Conservation (phyloP, 257 asterid species). For the Scutellaria minor region DNA sequence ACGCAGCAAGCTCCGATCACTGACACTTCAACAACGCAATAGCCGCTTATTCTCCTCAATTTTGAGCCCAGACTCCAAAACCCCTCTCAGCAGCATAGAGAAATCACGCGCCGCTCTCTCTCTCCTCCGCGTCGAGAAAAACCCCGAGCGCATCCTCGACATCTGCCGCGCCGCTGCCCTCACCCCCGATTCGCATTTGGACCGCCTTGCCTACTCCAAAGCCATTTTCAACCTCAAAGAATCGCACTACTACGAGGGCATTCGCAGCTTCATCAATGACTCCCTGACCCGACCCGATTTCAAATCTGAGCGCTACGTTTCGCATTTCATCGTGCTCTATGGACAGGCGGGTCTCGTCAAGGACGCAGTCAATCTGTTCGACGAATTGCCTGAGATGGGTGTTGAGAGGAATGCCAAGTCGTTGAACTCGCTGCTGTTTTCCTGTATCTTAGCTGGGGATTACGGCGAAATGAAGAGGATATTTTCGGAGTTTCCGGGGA, state of each 20-base stretch:
- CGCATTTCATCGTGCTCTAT: constrained; percentile 69
- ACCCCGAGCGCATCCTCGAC: constrained; percentile 82
- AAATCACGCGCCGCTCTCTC: constrained; percentile 82
- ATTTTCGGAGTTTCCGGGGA: constrained; percentile 66
- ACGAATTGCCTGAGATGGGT: constrained; percentile 64
- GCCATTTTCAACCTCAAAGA: constrained; percentile 65
- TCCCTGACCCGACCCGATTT: constrained; percentile 57
- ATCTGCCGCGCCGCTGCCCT: constrained; percentile 89
- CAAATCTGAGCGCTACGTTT: constrained; percentile 53
- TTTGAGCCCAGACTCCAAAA: constrained; percentile 64
- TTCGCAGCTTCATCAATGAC: constrained; percentile 62
- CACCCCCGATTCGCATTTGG: constrained; percentile 68
- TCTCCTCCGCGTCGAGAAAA: constrained; percentile 73
- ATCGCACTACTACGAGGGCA: constrained; percentile 59
- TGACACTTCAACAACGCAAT: constrained; percentile 33
- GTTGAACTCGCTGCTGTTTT: constrained; percentile 61
- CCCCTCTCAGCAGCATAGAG: constrained; percentile 63
- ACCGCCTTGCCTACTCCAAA: constrained; percentile 65
- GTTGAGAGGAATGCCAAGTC: constrained; percentile 51
- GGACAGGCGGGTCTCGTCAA: constrained; percentile 74
- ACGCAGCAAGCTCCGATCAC: constrained; percentile 58
- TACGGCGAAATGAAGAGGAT: constrained; percentile 80
- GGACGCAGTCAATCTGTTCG: constrained; percentile 71
- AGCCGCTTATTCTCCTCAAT: constrained; percentile 60
- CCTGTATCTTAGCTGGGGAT: constrained; percentile 67